Evolutionary conservation across 306 rosid species (phyloP).

Genomic region (Quercus suber): DNA sequence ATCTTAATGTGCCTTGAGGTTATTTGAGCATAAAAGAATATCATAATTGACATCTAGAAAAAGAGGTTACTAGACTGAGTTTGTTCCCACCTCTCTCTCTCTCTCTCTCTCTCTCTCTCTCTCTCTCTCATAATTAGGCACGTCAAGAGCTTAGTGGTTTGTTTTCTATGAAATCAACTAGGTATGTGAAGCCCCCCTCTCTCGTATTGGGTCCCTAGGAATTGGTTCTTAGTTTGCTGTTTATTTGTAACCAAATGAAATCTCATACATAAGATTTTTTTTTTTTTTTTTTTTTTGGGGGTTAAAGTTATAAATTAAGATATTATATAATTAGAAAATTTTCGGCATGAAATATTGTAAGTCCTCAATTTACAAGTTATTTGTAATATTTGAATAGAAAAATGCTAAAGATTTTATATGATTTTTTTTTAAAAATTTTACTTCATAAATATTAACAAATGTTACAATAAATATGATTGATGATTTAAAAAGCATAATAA

Average conservation of each 20-base stretch:
- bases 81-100: background rate
- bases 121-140: background rate
- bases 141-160: constrained; percentile 3
- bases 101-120: background rate
- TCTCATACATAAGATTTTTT: background rate
- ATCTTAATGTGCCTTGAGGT: constrained; percentile 2
- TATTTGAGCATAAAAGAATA: background rate
- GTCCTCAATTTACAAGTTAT: no score
- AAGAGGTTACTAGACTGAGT: background rate
- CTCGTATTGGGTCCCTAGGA: constrained; percentile 27
- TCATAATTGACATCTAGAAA: background rate
- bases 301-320: background rate
- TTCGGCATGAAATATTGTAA: no score
- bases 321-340: background rate
- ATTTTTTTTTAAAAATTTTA: no score
- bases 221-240: constrained; percentile 45
- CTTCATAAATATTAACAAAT: no score
- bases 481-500: no score
- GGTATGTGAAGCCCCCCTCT: background rate
- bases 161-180: background rate
- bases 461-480: no score
- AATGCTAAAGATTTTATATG: no score
- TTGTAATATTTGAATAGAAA: no score
- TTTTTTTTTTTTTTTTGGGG: background rate
- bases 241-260: background rate